These are phyloP conservation scores for Ogataea methanolica DNA, from an alignment of 805 yeast genomes.

Conservation along the genomic window DNA sequence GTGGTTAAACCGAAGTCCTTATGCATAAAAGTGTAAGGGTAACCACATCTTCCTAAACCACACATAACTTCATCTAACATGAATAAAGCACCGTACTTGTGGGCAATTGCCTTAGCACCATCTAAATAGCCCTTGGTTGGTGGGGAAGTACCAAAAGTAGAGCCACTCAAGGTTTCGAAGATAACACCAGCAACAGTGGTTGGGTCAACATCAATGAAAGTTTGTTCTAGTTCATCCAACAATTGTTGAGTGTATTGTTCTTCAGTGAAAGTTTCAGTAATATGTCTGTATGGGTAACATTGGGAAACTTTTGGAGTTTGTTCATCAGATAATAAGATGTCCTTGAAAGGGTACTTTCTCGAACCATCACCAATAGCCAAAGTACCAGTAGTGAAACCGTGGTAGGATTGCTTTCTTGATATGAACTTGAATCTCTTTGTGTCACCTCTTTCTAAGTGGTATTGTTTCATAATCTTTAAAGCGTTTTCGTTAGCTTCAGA, in stretches of 20 bases:
- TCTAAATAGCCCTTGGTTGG: slow-evolving; percentile 44
- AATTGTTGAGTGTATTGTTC: slow-evolving; percentile 36
- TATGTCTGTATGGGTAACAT: slow-evolving; percentile 31
- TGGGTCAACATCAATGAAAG: slow-evolving; percentile 39
- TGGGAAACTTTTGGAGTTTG: slow-evolving; percentile 28
- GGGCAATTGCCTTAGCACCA: slow-evolving; percentile 42
- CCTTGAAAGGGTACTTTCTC: slow-evolving; percentile 32
- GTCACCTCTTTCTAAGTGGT: slow-evolving; percentile 38
- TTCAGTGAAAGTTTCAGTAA: slow-evolving; percentile 32
- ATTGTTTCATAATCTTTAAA: slow-evolving; percentile 57
- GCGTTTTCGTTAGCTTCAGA: slow-evolving; percentile 79
- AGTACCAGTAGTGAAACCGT: slow-evolving; percentile 44
- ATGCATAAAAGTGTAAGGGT: slow-evolving; percentile 33
- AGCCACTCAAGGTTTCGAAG: slow-evolving; percentile 44
- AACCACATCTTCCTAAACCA: slow-evolving; percentile 51
- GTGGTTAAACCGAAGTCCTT: slow-evolving; percentile 41
- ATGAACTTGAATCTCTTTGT: slow-evolving; percentile 37
- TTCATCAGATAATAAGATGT: slow-evolving; percentile 19
- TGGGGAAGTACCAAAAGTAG: slow-evolving; percentile 40
- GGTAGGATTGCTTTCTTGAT: slow-evolving; percentile 42
- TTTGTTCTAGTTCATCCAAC: slow-evolving; percentile 37
- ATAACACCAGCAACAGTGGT: slow-evolving; percentile 38
- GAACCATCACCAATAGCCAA: slow-evolving; percentile 35
- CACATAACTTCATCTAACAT: slow-evolving; percentile 56
- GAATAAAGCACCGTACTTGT: slow-evolving; percentile 46